Base-by-base conservation (phyloP, 352 stramenopile genomes). In the Phytopythium chamaehyphon region DNA sequence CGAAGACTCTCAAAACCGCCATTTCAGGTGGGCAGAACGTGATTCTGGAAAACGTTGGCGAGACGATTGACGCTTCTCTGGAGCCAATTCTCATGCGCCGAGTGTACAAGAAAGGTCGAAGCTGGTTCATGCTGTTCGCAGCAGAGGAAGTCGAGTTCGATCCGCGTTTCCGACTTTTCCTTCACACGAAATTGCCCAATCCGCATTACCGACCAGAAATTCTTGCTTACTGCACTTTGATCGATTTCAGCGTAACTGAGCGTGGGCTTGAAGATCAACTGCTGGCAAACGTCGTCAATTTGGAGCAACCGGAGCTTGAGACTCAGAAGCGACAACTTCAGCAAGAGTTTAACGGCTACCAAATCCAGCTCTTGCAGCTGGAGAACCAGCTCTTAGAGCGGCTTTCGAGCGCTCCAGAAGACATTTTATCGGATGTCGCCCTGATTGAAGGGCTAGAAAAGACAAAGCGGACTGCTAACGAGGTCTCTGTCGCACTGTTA, bases 171-270 rank as follows among this genome's bases (percentile, higher is more conserved):
- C 68, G 83, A 1, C 56, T 98, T 15, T 97, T 77, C 43, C 47
- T 98, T 22, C 90, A 97, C 61, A 98, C 88, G 0, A 96, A 96
- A 46, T 64, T 97, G 1, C 83, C 86, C 1, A 98, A 97, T 33
- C 92, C 90, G 6, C 90, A 98, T 59, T 98, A 96, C 56, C 77
- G 82, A 1, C 91, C 91, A 0, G 91, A 98, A 55, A 79, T 97
- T n/a, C 62, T 93, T 15, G 88, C 90, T 22, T 93, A 97, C 52
- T 97, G 88, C 52, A 97, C 89, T 37, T 69, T 98, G 1, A 96
- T 98, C 48, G 95, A 98, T 62, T 98, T 97, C 47, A 96, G 93
- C 40, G 91, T 97, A 19, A 98, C 91, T 11, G 82, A 96, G 43
- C 81, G 77, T 40, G 90, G 90, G 0, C 64, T 97, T 0, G 88